Base-by-base conservation (phyloP, 148 eudicot genomes). In the Cornus controversa region DNA sequence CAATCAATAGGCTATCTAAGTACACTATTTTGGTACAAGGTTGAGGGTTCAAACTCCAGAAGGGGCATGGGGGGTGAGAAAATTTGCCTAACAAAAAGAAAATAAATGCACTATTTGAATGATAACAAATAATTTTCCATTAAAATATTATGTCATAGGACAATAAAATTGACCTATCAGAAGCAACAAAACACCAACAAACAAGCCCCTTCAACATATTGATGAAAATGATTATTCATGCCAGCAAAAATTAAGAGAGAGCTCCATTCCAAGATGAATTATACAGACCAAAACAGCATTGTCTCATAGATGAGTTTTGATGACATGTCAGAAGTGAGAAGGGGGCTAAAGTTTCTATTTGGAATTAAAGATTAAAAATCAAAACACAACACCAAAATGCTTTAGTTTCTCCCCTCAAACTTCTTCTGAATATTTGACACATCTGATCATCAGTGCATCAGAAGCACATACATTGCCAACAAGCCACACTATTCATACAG, bases 401-500 rank as follows among this genome's bases (percentile, higher is more conserved):
- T 60, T n/a, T 60, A 60, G 23, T 2, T 20, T 60, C 8, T 60
- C 25, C 23, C 64, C 10, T n/a, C 64, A 18, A 20, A 60, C 24
- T 18, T 20, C 64, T 60, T 50, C 57, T 5, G 4, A 11, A 16
- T 14, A 22, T 60, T 60, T 60, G 64, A 60, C 24, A 60, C 8
- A n/a, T 6, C 64, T 4, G 64, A 60, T 20, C 23, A 60, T 6
- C 64, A 20, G 45, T 40, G 45, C 45, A 40, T 40, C 10, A 31
- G 45, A 40, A 18, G 11, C 64, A 25, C 64, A 60, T 6, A 60
- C 25, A 2, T 22, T 60, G 64, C 64, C 64, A 1, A 60, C 64
- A 60, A 14, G 64, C 64, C 64, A 20, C 66, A 69, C 63, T 22
- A 63, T 29, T 65, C 69, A 66, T 13, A 62, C 47, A 73, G 25